Base-by-base conservation (phyloP, 805 yeast species). In the Myxozyma nipponensis region DNA sequence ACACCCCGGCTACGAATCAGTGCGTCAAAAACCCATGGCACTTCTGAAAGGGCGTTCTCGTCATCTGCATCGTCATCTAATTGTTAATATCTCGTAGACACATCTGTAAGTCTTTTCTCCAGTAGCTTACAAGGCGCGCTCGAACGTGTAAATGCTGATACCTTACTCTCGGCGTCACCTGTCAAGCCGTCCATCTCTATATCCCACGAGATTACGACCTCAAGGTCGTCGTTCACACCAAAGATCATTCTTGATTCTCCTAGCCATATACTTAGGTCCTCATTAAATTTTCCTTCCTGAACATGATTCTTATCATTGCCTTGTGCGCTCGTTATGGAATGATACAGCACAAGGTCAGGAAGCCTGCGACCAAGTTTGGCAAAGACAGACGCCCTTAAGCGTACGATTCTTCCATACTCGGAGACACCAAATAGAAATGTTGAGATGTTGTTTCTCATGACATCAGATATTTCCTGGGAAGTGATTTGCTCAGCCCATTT, bases 161-260 rank as follows among this genome's bases (percentile, higher is more conserved):
- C 47, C 4, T n/a, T 37, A 23, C 53, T 47, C 4, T 30, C 9
- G 2, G 25, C 52, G 26, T 52, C 57, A 22, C 58, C 58, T n/a
- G 58, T 47, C 5, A 30, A 17, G 3, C 9, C 21, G 24, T 50
- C 58, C 36, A 44, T 30, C n/a, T 17, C 42, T 18, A 54, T 9
- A 15, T 44, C 45, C 58, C 58, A 54, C 2, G 53, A 39, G 2
- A 54, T 17, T 10, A 52, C 52, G 6, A 54, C 39, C n/a, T 36
- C 19, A 18, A 50, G n/a, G 17, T 42, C 26, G n/a, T 46, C 39
- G 21, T 10, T 10, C 23, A 17, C 42, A 7, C 42, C 15, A 3
- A 34, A 17, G 7, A 35, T 35, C 10, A 47, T 19, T 13, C 49
- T 17, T 7, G 48, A 24, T 38, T 44, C 46, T 30, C 57, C 54